Evolutionary conservation across 2,329 filamentous ascomycete species (phyloP).

Genomic region (Verticillium nonalfalfae): DNA sequence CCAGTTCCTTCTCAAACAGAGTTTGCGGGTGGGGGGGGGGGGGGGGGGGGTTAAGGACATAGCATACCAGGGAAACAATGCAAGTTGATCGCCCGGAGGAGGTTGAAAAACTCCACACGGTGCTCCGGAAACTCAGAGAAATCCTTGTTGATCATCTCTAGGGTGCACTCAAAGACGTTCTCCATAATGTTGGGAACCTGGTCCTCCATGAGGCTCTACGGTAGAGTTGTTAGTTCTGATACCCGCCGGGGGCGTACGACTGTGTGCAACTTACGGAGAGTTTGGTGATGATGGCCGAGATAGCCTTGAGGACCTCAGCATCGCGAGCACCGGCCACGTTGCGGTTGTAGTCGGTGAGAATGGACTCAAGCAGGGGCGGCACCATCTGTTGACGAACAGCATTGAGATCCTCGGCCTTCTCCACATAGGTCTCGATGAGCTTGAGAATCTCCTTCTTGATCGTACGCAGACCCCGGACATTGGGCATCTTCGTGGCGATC

Average conservation of each 20-base stretch:
- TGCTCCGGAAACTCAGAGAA: conserved; percentile 99
- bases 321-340: conserved; percentile 95
- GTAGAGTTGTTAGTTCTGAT: conserved; percentile 15
- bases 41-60: too few relatives aligned
- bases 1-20: background rate
- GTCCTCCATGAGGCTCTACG: conserved; percentile 88
- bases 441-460: conserved; percentile 99
- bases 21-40: background rate
- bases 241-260: conserved; percentile 3
- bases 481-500: conserved; percentile 95
- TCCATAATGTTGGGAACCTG: conserved; percentile 98
- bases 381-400: conserved; percentile 93
- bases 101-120: conserved; percentile 98
- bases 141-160: conserved; percentile 99
- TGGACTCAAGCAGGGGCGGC: conserved; percentile 88
- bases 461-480: conserved; percentile 87
- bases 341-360: conserved; percentile 92
- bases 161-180: conserved; percentile 94
- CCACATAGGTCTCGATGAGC: conserved; percentile 95
- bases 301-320: conserved; percentile 92
- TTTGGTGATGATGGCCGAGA: conserved; percentile 96
- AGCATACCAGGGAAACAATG: conserved; percentile 80
- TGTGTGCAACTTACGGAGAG: conserved; percentile 70
- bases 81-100: conserved; percentile 90
- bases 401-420: conserved; percentile 93